phyloP scores from a whole-genome alignment of 1,284 basidiomycete species.

The Rhodotorula sp. region DNA sequence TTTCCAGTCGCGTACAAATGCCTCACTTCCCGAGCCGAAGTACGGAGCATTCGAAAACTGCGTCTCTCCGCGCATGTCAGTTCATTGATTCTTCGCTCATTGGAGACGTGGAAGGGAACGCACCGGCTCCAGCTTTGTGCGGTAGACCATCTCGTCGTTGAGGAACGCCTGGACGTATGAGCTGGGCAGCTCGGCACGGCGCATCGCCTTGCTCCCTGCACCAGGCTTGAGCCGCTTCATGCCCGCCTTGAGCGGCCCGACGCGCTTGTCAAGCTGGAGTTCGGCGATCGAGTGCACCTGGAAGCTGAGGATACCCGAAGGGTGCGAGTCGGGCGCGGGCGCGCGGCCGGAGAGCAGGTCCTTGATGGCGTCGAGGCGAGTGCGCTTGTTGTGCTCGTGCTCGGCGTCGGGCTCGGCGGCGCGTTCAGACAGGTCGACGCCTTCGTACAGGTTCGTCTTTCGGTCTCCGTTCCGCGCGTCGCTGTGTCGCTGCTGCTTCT shows the following conservation, averaged over 20 bases:
- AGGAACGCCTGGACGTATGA: constrained; percentile 33
- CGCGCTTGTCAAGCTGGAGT: constrained; percentile 16
- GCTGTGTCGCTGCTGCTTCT: not conserved
- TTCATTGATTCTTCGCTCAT: too few relatives aligned
- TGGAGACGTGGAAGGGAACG: not conserved
- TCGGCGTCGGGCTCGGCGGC: not conserved
- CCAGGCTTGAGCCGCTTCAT: constrained; percentile 1
- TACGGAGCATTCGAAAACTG: constrained; percentile 24
- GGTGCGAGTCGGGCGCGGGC: constrained; percentile 21
- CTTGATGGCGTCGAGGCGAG: constrained; percentile 2
- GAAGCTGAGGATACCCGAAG: constrained; percentile 36
- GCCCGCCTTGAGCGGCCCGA: constrained; percentile 6
- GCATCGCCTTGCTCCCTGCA: not conserved
- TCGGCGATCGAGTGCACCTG: constrained; percentile 40
- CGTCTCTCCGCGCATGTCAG: too few relatives aligned
- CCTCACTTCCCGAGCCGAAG: constrained; percentile 35
- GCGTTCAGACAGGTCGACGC: not conserved
- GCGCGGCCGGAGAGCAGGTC: constrained; percentile 25
- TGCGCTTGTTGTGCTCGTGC: constrained; percentile 16
- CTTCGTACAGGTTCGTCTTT: not conserved
- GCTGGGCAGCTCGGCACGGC: constrained; percentile 30
- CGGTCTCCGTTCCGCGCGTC: not conserved
- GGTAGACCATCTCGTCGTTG: constrained; percentile 32
- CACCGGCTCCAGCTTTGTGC: constrained; percentile 34
- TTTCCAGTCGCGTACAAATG: constrained; percentile 36